Base-by-base conservation (phyloP, 106 monocot genomes). In the Agapanthus africanus region DNA sequence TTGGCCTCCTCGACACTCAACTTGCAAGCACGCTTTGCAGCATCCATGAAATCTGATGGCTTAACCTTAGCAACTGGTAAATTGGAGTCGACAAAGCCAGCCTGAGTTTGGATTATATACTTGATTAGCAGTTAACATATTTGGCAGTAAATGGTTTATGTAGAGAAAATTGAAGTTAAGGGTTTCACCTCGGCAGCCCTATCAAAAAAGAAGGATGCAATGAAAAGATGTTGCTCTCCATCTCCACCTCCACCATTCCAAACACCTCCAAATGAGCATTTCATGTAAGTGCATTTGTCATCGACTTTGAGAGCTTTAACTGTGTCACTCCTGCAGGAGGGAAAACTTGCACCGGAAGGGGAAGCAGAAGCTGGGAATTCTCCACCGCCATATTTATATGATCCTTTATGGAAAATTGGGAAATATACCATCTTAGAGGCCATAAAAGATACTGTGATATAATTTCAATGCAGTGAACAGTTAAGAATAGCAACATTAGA, bases 221-320 rank as follows among this genome's bases (percentile, higher is more conserved):
- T 90, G 77, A 91, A 91, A 19, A 91, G 73, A 59, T 83, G 87
- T 68, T 83, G 85, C 77, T 95, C 87, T 25, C 94, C 94, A 61
- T 83, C 88, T 27, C 94, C 94, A 51, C 94, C 94, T 11, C 94
- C 94, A 64, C 94, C 94, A 74, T 95, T 95, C 94, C 94, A 95
- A 11, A 88, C 76, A 30, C 94, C 94, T 56, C 83, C 94, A 78
- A 95, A 95, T n/a, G 91, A 88, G 60, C 94, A 95, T 50, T 95
- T 90, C 88, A 91, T 85, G 72, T 88, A 87, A 0, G 85, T 85
- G 79, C 94, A 95, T 54, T 73, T 73, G 35, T 91, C 90, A 67
- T 91, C 83, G 30, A 79, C 70, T 73, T 83, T 85, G 49, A 95
- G 83, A 65, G 91, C 84, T 76, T 70, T 83, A 65, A 87, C 51